phyloP scores from a whole-genome alignment of 2,329 filamentous ascomycete genomes.

The Zalaria obscura region DNA sequence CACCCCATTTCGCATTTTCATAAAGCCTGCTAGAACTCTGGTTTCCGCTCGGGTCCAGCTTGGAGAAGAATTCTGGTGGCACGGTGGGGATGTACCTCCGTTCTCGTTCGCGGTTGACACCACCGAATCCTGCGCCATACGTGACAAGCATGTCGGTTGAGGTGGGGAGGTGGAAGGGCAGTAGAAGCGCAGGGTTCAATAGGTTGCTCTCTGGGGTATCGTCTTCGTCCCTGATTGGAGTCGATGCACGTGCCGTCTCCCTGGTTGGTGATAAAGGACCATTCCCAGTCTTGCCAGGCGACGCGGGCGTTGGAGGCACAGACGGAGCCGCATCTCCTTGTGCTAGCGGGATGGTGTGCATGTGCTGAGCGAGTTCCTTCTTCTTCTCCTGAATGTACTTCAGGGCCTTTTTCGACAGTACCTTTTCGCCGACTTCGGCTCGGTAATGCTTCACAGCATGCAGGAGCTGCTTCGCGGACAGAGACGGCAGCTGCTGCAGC shows the following conservation, averaged over 20 bases:
- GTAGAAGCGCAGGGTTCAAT: conserved; percentile 77
- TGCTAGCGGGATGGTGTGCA: conserved; percentile 14
- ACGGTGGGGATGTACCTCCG: conserved; percentile 93
- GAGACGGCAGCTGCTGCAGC: conserved; percentile 69
- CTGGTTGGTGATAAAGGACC: background rate
- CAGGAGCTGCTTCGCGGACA: conserved; percentile 78
- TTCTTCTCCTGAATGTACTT: conserved; percentile 75
- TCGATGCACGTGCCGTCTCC: background rate
- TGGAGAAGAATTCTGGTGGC: conserved; percentile 81
- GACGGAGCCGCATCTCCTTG: conserved; percentile 4
- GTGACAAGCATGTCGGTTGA: conserved; percentile 95
- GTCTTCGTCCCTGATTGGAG: conserved; percentile 39
- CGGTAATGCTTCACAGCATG: conserved; percentile 89
- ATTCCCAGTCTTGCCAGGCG: background rate
- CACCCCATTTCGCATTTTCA: conserved; percentile 16
- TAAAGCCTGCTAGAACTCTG: conserved; percentile 18
- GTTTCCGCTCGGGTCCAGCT: conserved; percentile 50
- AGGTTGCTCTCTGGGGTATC: conserved; percentile 63
- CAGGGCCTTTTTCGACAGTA: conserved; percentile 71
- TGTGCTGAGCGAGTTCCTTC: conserved; percentile 45
- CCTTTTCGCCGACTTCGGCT: conserved; percentile 88
- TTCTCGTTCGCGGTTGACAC: conserved; percentile 79
- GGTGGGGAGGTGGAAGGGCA: conserved; percentile 89
- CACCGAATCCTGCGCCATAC: conserved; percentile 89
- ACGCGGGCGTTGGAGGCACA: conserved; percentile 5